phyloP scores from a whole-genome alignment of 139 green algal genomes.

The Chlamydomonas sphaeroides region DNA sequence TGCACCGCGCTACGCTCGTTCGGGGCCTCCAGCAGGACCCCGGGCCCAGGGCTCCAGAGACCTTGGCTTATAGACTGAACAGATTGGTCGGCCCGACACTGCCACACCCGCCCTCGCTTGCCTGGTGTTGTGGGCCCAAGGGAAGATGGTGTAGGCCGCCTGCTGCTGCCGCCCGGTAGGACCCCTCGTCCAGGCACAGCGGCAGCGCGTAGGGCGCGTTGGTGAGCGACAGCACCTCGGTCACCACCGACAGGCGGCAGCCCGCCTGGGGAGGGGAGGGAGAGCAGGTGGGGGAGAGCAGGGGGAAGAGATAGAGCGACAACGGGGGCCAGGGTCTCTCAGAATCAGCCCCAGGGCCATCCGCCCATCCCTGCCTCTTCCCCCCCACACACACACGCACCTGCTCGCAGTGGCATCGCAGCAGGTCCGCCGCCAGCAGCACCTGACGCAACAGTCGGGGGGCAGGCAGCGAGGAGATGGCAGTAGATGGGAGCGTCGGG shows the following conservation, averaged over 20 bases:
- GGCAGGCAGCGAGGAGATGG: too few species aligned
- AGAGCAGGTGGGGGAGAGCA: background rate
- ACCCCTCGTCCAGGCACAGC: constrained; percentile 29
- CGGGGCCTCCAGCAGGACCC: too few species aligned
- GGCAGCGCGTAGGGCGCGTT: constrained; percentile 41
- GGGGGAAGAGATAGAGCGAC: too few species aligned
- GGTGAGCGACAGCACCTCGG: constrained; percentile 34
- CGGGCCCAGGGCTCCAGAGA: too few species aligned
- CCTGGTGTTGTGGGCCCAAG: too few species aligned
- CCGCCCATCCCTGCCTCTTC: background rate
- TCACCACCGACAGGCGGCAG: constrained; percentile 2
- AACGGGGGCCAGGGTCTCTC: too few species aligned
- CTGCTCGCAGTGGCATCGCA: constrained; percentile 17
- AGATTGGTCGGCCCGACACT: too few species aligned
- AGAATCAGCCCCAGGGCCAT: background rate
- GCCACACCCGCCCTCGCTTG: too few species aligned
- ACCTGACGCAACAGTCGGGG: background rate
- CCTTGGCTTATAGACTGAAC: too few species aligned
- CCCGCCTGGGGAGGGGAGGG: background rate
- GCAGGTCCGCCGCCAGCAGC: constrained; percentile 15
- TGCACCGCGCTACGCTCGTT: too few species aligned
- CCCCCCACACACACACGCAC: background rate
- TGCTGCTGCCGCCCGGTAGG: background rate
- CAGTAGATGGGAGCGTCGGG: background rate
- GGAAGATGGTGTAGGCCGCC: too few species aligned